Base-by-base conservation (phyloP, 176 grass and related monocot species). In the Raddia guianensis region DNA sequence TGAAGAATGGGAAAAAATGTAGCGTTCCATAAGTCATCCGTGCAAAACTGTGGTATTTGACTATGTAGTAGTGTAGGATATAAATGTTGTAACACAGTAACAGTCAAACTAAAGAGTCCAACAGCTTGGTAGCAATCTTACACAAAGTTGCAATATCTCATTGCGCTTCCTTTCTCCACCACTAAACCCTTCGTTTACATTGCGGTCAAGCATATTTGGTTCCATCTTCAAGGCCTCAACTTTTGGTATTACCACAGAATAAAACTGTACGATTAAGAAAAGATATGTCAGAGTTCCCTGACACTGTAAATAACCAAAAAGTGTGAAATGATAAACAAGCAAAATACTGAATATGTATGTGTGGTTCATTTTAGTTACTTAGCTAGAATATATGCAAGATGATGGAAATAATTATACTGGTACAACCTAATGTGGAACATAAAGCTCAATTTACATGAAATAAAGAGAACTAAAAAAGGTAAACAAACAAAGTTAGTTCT, bases 101-200 rank as follows among this genome's bases (percentile, higher is more conserved):
- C 6, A 70, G 3, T n/a, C 19, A 72, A 46, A 88, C 50, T 46
- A 78, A 65, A 40, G 63, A 49, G 49, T 45, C 49, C 27, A 2
- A 64, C 61, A 77, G 34, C 12, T 56, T 44, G 59, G 72, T 49
- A 58, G 49, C 57, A 62, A 82, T 81, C 90, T 66, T 95, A 98
- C 92, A 40, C 90, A 93, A 80, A 98, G 92, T 86, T 98, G 96
- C 79, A 98, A 77, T 88, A 98, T 98, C 79, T 98, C 92, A 74
- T 98, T 98, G 65, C 88, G 86, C 80, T 98, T 98, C 87, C 88
- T 98, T 89, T 98, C 96, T 63, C 96, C 96, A 60, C 96, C 96
- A 63, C 92, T 95, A 76, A 98, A 98, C 60, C 92, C 90, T 93
- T 95, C 96, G 69, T 98, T 98, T 27, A 98, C 96, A 87, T 95